Evolutionary conservation across 345 rosid species (phyloP), one percentile per base, ranked within the genome.

Genomic region (Orychophragmus violaceus): DNA sequence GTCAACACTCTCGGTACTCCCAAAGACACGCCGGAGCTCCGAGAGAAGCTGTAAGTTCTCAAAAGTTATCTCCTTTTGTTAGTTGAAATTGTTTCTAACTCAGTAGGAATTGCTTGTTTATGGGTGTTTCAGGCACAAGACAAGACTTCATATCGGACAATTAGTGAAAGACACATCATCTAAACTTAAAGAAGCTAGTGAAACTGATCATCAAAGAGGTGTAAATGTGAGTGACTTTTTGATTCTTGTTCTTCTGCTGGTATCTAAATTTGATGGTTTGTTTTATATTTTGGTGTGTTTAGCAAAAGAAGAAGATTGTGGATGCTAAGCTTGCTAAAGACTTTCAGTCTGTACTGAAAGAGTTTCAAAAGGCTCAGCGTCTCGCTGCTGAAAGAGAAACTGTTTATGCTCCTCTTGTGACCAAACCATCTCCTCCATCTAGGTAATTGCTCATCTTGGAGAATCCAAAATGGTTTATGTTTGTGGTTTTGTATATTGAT

Each of bases 311-410:
- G 84, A 94, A 90, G 84, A 83, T 94, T 44, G 84, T 92, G 14
- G 96, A 94, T 76, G 97, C 96, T 63, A 94, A 94, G 80, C 96
- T 95, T 72, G 99, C 97, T 12, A 95, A 91, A 69, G 99, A 94
- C 77, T 91, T 94, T 77, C 93, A 94, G 80, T 81, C 87, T 19
- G 96, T 94, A 71, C 71, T 94, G 79, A 88, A 81, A 75, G 99
- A 94, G 82, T 94, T 90, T 79, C 99, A 88, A 80, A 94, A 94
- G 80, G 96, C 97, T 55, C 97, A 94, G 53, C 85, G 93, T 81
- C 87, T 94, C n/a, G 89, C 99, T 17, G 95, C 97, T 39, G 96
- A 88, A 81, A 84, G 96, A 69, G 99, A 95, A 87, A 95, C 88
- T 1, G 86, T 95, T 1, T 94, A 90, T 55, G 73, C 97, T 73